These are phyloP conservation scores for Lichtheimia ornata DNA, from an alignment of 371 early-diverging fungal species.

Conservation along the genomic window DNA sequence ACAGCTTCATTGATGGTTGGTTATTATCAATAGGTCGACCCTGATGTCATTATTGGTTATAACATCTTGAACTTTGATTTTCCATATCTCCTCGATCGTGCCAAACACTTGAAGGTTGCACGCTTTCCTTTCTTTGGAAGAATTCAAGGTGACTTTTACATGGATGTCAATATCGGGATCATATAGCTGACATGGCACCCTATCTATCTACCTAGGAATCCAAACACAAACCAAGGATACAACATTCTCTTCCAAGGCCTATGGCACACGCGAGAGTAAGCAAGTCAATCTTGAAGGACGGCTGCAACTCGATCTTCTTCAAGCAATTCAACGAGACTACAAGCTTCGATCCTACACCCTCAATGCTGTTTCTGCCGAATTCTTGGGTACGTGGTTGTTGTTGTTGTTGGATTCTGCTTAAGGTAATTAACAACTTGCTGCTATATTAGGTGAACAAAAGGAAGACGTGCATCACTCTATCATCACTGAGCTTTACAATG, in stretches of 20 bases:
- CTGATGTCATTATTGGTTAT: constrained; percentile 99
- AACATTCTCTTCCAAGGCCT: constrained; percentile 91
- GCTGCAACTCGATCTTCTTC: constrained; percentile 94
- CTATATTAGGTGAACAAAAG: constrained; percentile 90
- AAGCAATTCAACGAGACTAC: constrained; percentile 96
- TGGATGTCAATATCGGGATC: neutral
- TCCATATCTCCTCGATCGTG: constrained; percentile 96
- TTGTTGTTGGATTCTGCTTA: neutral
- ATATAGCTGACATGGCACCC: neutral
- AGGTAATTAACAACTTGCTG: neutral
- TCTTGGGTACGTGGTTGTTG: constrained; percentile 66
- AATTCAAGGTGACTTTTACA: constrained; percentile 50
- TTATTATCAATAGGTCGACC: constrained; percentile 68
- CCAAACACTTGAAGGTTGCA: constrained; percentile 73
- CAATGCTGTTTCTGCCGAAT: constrained; percentile 97
- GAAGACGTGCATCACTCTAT: constrained; percentile 99
- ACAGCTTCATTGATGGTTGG: neutral
- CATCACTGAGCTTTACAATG: constrained; percentile 96
- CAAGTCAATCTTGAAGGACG: constrained; percentile 93
- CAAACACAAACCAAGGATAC: constrained; percentile 80
- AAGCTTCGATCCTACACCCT: constrained; percentile 97
- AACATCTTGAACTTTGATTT: constrained; percentile 99
- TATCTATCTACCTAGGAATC: constrained; percentile 23
- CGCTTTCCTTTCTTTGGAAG: constrained; percentile 90
- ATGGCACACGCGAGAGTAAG: constrained; percentile 92